Evolutionary conservation across 768 basidiomycete genomes (phyloP).

Genomic region (Agaricus sinodeliciosus): DNA sequence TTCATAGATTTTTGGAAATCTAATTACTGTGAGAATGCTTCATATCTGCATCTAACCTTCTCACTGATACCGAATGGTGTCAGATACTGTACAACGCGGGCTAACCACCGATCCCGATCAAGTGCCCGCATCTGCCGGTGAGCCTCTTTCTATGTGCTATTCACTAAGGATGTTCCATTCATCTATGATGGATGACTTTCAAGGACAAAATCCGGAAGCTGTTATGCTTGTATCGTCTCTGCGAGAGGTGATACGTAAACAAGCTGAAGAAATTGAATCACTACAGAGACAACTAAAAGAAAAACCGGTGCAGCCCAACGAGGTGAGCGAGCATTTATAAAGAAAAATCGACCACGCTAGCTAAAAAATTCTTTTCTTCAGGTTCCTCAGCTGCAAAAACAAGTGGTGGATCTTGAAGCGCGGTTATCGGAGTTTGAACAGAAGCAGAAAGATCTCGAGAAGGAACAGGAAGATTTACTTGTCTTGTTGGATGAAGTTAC

Average conservation of each 20-base stretch:
- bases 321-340: constrained; percentile 29
- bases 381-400: constrained; percentile 39
- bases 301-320: constrained; percentile 17
- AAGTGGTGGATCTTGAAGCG: constrained; percentile 38
- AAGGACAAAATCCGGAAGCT: constrained; percentile 69
- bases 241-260: constrained; percentile 74
- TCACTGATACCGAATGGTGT: background rate
- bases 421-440: constrained; percentile 48
- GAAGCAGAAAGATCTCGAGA: constrained; percentile 78
- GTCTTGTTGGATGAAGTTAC: constrained; percentile 91
- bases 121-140: constrained; percentile 53
- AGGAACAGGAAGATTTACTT: constrained; percentile 94
- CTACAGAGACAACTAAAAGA: constrained; percentile 56
- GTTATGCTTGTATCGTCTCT: constrained; percentile 79
- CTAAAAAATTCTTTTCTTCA: constrained; percentile 16
- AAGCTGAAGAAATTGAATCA: constrained; percentile 72
- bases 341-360: background rate
- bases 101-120: constrained; percentile 65
- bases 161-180: constrained; percentile 3
- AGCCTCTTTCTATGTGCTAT: constrained; percentile 16
- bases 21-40: constrained; percentile 71
- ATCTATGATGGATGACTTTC: background rate
- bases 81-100: constrained; percentile 74
- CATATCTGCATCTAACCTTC: background rate
- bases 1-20: constrained; percentile 99